Percentiles rank a stretch among this genome's conserved stretches.
Conservation (phyloP, 208 protist species). For the Spongospora subterranea region DNA sequence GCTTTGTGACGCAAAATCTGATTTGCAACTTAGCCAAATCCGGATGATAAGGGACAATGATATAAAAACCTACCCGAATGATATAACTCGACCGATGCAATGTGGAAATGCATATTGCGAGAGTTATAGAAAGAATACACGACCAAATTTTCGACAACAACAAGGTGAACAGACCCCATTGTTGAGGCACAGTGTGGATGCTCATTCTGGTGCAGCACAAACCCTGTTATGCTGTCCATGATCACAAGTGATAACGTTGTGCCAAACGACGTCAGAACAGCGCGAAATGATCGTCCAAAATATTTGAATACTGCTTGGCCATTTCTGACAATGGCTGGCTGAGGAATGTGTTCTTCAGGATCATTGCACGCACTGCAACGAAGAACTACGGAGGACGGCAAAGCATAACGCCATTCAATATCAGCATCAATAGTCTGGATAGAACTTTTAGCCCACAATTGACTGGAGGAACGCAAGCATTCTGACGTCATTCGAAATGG, state of each 20-base stretch:
- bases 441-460: background rate
- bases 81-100: constrained; percentile 2
- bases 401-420: background rate
- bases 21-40: background rate
- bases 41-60: background rate
- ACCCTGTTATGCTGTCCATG: background rate
- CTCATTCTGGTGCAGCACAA: constrained; percentile 5
- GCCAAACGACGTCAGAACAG: background rate
- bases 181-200: background rate
- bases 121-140: constrained; percentile 32
- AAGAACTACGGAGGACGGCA: background rate
- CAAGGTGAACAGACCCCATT: background rate
- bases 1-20: background rate
- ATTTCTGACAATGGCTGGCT: background rate
- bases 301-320: background rate
- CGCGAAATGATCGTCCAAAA: background rate
- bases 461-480: background rate
- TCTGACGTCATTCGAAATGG: background rate
- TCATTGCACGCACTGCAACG: background rate
- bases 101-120: constrained; percentile 4
- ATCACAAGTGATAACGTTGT: background rate
- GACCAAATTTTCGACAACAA: background rate
- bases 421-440: background rate
- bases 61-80: background rate
- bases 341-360: background rate